A percentile compares a stretch with the other conserved stretches of the same genome.
These are phyloP conservation scores for Trametes elegans DNA, from an alignment of 768 basidiomycete genomes.

Conservation along the genomic window DNA sequence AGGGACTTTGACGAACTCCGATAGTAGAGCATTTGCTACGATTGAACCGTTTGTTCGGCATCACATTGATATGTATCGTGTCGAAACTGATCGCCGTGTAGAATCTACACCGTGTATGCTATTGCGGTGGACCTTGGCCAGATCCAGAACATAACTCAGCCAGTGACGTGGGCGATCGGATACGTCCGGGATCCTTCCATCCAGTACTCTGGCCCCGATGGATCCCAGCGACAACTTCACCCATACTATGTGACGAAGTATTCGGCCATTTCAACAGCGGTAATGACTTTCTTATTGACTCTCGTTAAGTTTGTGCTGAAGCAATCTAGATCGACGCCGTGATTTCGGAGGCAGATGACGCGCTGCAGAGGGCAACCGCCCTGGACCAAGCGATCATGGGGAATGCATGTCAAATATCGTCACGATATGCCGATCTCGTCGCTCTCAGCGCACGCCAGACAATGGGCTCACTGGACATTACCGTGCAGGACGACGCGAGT, in stretches of 20 bases:
- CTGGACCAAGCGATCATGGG: constrained; percentile 25
- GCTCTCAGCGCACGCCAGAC: constrained; percentile 28
- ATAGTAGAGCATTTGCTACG: neutral
- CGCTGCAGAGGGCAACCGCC: constrained; percentile 8
- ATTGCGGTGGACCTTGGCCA: constrained; percentile 28
- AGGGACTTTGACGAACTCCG: constrained; percentile 18
- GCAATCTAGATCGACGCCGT: constrained; percentile 23
- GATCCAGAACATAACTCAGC: constrained; percentile 16
- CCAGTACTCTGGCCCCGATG: constrained; percentile 18
- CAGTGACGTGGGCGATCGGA: constrained; percentile 30
- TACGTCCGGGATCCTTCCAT: constrained; percentile 27
- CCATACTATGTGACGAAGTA: constrained; percentile 19
- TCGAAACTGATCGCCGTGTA: neutral
- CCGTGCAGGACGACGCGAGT: constrained; percentile 16
- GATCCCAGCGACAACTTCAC: constrained; percentile 10
- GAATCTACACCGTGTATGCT: constrained; percentile 22
- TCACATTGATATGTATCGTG: no score
- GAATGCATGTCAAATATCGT: constrained; percentile 22
- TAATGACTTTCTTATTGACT: no score
- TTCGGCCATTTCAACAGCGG: no score
- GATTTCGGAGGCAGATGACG: constrained; percentile 19
- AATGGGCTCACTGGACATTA: constrained; percentile 28
- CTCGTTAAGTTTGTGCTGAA: no score
- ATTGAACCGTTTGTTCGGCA: constrained; percentile 11
- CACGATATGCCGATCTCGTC: constrained; percentile 25